phyloP scores from a whole-genome alignment of 805 yeast species.

The Jamesozyma gamospora region DNA sequence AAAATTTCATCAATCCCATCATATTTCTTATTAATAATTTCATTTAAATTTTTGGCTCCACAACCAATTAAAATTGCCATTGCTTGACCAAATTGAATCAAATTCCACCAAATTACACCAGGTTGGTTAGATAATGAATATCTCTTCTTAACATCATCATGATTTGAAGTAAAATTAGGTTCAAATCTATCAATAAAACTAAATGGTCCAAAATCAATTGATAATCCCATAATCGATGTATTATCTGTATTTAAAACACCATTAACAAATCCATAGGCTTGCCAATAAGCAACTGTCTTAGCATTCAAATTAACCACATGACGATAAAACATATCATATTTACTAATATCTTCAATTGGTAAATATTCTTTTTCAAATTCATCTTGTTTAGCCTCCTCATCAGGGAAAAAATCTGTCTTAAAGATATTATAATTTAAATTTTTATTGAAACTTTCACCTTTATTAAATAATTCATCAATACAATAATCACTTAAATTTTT shows the following conservation, averaged over 20 bases:
- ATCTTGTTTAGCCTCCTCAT: constrained; percentile 14
- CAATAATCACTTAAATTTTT: constrained; percentile 60
- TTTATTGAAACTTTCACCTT: constrained; percentile 26
- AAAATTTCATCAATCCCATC: constrained; percentile 39
- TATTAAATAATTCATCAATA: constrained; percentile 49
- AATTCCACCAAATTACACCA: constrained; percentile 85
- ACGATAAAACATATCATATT: constrained; percentile 61
- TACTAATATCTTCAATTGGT: constrained; percentile 33
- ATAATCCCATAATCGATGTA: constrained; percentile 77
- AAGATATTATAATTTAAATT: constrained; percentile 17
- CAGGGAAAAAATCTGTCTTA: constrained; percentile 20
- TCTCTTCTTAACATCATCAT: constrained; percentile 63
- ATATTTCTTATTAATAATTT: constrained; percentile 26
- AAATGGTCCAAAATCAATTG: constrained; percentile 93
- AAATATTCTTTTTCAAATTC: constrained; percentile 3
- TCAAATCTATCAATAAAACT: constrained; percentile 80
- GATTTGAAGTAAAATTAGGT: constrained; percentile 78
- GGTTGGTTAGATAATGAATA: constrained; percentile 84
- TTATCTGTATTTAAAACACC: constrained; percentile 95
- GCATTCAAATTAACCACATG: constrained; percentile 73
- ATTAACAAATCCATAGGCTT: constrained; percentile 82
- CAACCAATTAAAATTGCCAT: constrained; percentile 75
- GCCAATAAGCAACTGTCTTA: constrained; percentile 70
- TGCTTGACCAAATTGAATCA: constrained; percentile 74
- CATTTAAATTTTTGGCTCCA: constrained; percentile 42